These are phyloP conservation scores for Kodamaea laetipori DNA, from an alignment of 805 yeast species.

Conservation along the genomic window DNA sequence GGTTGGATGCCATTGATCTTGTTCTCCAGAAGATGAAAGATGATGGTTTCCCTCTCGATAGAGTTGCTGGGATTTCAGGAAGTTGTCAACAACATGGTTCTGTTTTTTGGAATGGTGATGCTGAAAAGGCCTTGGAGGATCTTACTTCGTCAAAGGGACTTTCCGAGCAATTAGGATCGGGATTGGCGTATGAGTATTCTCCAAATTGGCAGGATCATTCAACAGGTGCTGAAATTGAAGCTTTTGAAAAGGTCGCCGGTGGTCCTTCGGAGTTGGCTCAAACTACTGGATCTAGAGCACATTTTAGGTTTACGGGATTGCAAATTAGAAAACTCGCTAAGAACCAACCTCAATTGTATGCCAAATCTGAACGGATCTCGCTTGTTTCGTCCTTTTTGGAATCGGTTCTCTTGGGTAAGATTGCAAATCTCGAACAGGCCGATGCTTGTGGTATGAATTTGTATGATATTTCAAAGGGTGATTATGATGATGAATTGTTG, in stretches of 20 bases:
- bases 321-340: conserved; percentile 77
- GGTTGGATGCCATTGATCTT: conserved; percentile 80
- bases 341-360: conserved; percentile 54
- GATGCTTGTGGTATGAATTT: conserved; percentile 95
- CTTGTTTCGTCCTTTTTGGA: conserved; percentile 80
- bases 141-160: conserved; percentile 26
- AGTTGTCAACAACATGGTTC: conserved; percentile 95
- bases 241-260: conserved; percentile 62
- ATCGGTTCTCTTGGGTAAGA: conserved; percentile 64
- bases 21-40: conserved; percentile 53
- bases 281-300: conserved; percentile 84
- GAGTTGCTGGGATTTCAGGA: conserved; percentile 72
- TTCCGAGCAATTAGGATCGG: conserved; percentile 48
- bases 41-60: conserved; percentile 56
- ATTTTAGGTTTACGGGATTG: conserved; percentile 88
- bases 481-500: conserved; percentile 59
- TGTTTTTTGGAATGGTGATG: conserved; percentile 68
- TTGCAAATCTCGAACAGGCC: conserved; percentile 70
- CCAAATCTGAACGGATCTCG: conserved; percentile 61
- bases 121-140: conserved; percentile 41
- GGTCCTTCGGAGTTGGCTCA: conserved; percentile 61
- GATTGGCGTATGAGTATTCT: conserved; percentile 64
- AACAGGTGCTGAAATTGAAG: conserved; percentile 66
- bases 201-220: conserved; percentile 98
- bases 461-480: conserved; percentile 63